Percentiles rank a stretch among this genome's conserved stretches.
phyloP scores from a whole-genome alignment of 345 rosid species.

The Rhizophora mangle region DNA sequence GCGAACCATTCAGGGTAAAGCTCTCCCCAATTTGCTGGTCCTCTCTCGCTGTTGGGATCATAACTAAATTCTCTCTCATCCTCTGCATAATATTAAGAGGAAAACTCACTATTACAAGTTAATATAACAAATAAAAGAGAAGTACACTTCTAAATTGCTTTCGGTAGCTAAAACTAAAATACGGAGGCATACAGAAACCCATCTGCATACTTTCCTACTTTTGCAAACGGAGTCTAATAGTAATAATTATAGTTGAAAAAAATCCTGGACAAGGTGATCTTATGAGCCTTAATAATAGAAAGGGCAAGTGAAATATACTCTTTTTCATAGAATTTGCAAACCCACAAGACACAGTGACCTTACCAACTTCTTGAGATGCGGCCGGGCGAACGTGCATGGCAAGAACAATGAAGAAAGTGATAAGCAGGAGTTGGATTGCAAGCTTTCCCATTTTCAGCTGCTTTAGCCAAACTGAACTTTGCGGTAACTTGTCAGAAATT shows the following conservation, averaged over 20 bases:
- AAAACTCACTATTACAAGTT: neutral
- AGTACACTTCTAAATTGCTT: too few relatives aligned
- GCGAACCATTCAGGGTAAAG: slow-evolving; percentile 48
- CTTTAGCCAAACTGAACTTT: too few relatives aligned
- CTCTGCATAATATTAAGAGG: slow-evolving; percentile 35
- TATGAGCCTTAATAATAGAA: too few relatives aligned
- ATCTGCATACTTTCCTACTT: too few relatives aligned
- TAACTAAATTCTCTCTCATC: slow-evolving; percentile 64
- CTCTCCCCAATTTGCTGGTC: slow-evolving; percentile 67
- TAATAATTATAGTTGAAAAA: too few relatives aligned
- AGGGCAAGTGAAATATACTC: too few relatives aligned
- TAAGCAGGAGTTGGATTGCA: slow-evolving; percentile 15
- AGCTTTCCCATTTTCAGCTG: slow-evolving; percentile 2
- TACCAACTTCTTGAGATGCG: slow-evolving; percentile 47
- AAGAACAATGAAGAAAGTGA: slow-evolving; percentile 25
- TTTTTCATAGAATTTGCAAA: too few relatives aligned
- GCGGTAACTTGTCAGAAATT: too few relatives aligned
- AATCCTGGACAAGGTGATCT: too few relatives aligned
- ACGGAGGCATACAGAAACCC: too few relatives aligned
- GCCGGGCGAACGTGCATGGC: slow-evolving; percentile 9
- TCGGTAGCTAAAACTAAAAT: too few relatives aligned
- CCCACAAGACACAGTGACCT: slow-evolving; percentile 1
- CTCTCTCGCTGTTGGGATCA: slow-evolving; percentile 23
- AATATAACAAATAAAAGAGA: neutral
- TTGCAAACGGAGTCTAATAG: too few relatives aligned